Evolutionary conservation across 352 stramenopile genomes (phyloP).

Genomic region (Phytophthora palmivora): DNA sequence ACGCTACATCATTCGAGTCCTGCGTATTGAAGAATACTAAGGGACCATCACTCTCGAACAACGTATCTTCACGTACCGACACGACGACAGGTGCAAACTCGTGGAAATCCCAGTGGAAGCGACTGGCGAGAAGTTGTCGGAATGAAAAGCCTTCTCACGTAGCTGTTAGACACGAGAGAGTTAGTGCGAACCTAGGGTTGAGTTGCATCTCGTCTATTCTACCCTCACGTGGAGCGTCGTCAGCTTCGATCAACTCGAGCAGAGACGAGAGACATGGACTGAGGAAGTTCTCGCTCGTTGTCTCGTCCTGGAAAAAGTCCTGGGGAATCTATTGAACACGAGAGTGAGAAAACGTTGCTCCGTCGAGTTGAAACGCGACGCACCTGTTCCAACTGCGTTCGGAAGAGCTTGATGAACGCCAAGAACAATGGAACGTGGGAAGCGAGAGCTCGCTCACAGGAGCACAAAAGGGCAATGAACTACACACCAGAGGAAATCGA

Average conservation of each 20-base stretch:
- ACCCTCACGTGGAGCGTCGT: slow-evolving; percentile 46
- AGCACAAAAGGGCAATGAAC: slow-evolving; percentile 71
- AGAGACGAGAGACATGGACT: slow-evolving; percentile 63
- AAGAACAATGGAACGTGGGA: slow-evolving; percentile 54
- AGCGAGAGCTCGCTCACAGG: slow-evolving; percentile 58
- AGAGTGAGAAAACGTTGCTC: background rate
- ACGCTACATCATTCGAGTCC: too few species aligned
- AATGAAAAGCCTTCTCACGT: slow-evolving; percentile 36
- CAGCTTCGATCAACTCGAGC: slow-evolving; percentile 65
- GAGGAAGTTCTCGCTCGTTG: slow-evolving; percentile 71
- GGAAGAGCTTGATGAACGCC: slow-evolving; percentile 65
- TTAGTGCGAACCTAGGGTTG: too few species aligned
- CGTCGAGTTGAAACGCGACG: background rate
- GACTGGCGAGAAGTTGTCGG: slow-evolving; percentile 42
- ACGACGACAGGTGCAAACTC: slow-evolving; percentile 64
- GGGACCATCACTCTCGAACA: slow-evolving; percentile 34
- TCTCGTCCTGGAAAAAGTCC: slow-evolving; percentile 79
- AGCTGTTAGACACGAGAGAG: slow-evolving; percentile 33
- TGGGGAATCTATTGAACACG: slow-evolving; percentile 48
- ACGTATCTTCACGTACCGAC: slow-evolving; percentile 16
- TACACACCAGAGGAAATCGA: slow-evolving; percentile 25
- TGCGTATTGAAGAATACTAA: too few species aligned
- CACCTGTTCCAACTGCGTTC: slow-evolving; percentile 67
- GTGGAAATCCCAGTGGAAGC: slow-evolving; percentile 46
- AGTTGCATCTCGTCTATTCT: too few species aligned